phyloP scores from a whole-genome alignment of 495 filamentous ascomycete species.

The Hypoxylon subgilvum region DNA sequence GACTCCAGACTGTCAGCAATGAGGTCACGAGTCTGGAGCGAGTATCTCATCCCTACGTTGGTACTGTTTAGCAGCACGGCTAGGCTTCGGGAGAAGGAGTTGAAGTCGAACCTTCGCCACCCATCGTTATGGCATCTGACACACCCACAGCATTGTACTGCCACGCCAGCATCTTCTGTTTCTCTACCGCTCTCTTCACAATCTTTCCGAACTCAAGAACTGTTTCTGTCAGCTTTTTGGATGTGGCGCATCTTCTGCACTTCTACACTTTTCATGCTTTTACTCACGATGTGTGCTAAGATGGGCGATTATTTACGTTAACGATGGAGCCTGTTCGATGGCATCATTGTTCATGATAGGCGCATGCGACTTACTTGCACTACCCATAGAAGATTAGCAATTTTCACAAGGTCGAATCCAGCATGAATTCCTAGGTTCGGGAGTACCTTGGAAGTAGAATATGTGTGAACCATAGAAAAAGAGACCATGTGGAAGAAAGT shows the following conservation, averaged over 20 bases:
- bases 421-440: background rate
- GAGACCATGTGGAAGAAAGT: slow-evolving; percentile 25
- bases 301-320: slow-evolving; percentile 13
- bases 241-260: background rate
- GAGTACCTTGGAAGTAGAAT: background rate
- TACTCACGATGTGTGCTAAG: slow-evolving; percentile 56
- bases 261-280: slow-evolving; percentile 3
- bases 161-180: slow-evolving; percentile 89
- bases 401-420: background rate
- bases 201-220: slow-evolving; percentile 87
- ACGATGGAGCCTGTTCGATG: too few species aligned
- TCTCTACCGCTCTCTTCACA: slow-evolving; percentile 82
- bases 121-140: slow-evolving; percentile 94
- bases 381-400: slow-evolving; percentile 8
- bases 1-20: slow-evolving; percentile 96
- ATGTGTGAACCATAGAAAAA: background rate
- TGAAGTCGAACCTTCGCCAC: slow-evolving; percentile 75
- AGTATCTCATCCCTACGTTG: slow-evolving; percentile 88
- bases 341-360: too few species aligned
- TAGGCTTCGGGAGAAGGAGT: background rate
- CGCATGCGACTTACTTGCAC: slow-evolving; percentile 56
- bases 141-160: slow-evolving; percentile 94
- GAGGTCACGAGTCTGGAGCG: slow-evolving; percentile 90
- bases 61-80: slow-evolving; percentile 28
- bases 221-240: slow-evolving; percentile 42